Conservation (phyloP, 2,329 filamentous ascomycete genomes). For the Cercospora beticola region DNA sequence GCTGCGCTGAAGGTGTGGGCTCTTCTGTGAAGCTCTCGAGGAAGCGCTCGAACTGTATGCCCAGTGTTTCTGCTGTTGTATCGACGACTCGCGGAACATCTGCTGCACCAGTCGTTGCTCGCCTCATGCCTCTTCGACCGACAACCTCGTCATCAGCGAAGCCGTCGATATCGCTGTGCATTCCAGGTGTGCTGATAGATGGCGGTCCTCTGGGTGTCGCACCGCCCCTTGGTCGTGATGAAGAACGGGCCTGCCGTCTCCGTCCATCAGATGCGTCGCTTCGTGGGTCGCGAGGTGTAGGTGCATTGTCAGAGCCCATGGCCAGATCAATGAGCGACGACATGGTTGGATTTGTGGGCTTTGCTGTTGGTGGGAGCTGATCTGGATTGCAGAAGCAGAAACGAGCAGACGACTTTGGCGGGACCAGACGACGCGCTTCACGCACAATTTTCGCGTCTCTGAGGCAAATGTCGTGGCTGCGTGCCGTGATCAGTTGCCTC, state of each 20-base stretch:
- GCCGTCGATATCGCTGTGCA: conserved; percentile 57
- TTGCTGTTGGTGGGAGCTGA: not conserved
- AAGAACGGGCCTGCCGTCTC: conserved; percentile 45
- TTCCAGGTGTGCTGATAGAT: conserved; percentile 52
- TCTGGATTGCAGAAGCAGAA: not conserved
- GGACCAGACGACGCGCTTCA: conserved; percentile 12
- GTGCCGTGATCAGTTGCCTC: not conserved
- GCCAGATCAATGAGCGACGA: conserved; percentile 54
- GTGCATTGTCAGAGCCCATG: conserved; percentile 48
- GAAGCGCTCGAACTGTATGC: conserved; percentile 75
- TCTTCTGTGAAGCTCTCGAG: conserved; percentile 75
- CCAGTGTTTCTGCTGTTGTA: conserved; percentile 70
- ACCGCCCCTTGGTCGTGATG: conserved; percentile 49
- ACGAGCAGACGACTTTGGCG: conserved; percentile 3
- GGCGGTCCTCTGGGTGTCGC: conserved; percentile 46
- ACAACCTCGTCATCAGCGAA: conserved; percentile 64
- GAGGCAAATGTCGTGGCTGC: not conserved
- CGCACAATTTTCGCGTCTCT: conserved; percentile 8
- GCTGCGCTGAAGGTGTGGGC: conserved; percentile 61
- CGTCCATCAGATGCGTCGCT: conserved; percentile 39
- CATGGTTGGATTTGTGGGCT: conserved; percentile 40
- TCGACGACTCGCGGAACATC: conserved; percentile 74
- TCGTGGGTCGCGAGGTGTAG: conserved; percentile 37
- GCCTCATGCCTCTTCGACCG: conserved; percentile 51
- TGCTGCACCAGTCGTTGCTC: conserved; percentile 46